Percentiles rank a stretch among this genome's conserved stretches.
Evolutionary conservation across 768 basidiomycete genomes (phyloP).

Genomic region (Dioszegia hungarica): DNA sequence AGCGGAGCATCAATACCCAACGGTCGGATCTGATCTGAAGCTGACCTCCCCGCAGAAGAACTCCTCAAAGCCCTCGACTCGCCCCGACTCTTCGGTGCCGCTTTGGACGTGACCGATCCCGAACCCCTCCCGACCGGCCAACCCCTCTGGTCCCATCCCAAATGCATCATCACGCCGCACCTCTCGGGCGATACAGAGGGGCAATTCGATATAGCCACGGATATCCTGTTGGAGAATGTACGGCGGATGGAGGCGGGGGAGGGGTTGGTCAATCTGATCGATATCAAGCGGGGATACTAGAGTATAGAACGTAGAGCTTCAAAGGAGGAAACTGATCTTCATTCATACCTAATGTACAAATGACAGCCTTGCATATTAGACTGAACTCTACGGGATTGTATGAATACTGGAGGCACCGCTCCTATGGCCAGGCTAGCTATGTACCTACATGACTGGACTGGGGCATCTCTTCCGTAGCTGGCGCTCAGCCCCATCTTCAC

Average conservation of each 20-base stretch:
- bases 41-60: slow-evolving; percentile 16
- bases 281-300: slow-evolving; percentile 33
- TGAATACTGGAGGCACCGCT: too few relatives aligned
- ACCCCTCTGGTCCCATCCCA: slow-evolving; percentile 47
- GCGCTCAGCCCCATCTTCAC: too few relatives aligned
- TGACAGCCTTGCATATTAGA: too few relatives aligned
- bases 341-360: too few relatives aligned
- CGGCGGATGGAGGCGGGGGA: slow-evolving; percentile 25
- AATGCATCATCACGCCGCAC: slow-evolving; percentile 50
- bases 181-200: slow-evolving; percentile 38
- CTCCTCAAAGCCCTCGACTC: slow-evolving; percentile 28
- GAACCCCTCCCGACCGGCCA: slow-evolving; percentile 49
- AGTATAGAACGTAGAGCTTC: too few relatives aligned
- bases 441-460: too few relatives aligned
- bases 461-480: too few relatives aligned
- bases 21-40: too few relatives aligned
- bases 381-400: too few relatives aligned
- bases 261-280: slow-evolving; percentile 22
- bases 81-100: slow-evolving; percentile 33
- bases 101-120: slow-evolving; percentile 50
- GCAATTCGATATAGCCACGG: slow-evolving; percentile 36
- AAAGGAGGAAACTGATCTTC: too few relatives aligned
- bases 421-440: too few relatives aligned
- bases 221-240: slow-evolving; percentile 38
- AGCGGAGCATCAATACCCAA: too few relatives aligned